These are phyloP conservation scores for Arabidopsis thaliana DNA, from an alignment of 345 rosid genomes.

Conservation along the genomic window TAIR10.1 NC_003070.9:22883501-22884000, in stretches of 20 bases:
- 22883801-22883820: conserved; percentile 77
- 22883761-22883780: conserved; percentile 69
- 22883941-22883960: conserved; percentile 80
- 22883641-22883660: conserved; percentile 62
- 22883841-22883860: conserved; percentile 73
- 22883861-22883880: conserved; percentile 76
- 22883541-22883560: conserved; percentile 69
- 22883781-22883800: conserved; percentile 84
- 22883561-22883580: conserved; percentile 83
- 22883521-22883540: conserved; percentile 83
- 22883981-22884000: conserved; percentile 96
- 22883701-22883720: conserved; percentile 93
- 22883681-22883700: conserved; percentile 76
- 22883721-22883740: conserved; percentile 76
- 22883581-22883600: conserved; percentile 72
- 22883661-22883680: conserved; percentile 88
- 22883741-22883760: conserved; percentile 71
- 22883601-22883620: conserved; percentile 73
- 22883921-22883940: conserved; percentile 68
- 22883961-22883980: conserved; percentile 80
- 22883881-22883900: conserved; percentile 76
- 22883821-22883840: conserved; percentile 61
- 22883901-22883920: conserved; percentile 72
- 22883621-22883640: conserved; percentile 60
- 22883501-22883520: conserved; percentile 86